Conservation (phyloP, 139 green algal genomes). For the Monoraphidium neglectum region DNA sequence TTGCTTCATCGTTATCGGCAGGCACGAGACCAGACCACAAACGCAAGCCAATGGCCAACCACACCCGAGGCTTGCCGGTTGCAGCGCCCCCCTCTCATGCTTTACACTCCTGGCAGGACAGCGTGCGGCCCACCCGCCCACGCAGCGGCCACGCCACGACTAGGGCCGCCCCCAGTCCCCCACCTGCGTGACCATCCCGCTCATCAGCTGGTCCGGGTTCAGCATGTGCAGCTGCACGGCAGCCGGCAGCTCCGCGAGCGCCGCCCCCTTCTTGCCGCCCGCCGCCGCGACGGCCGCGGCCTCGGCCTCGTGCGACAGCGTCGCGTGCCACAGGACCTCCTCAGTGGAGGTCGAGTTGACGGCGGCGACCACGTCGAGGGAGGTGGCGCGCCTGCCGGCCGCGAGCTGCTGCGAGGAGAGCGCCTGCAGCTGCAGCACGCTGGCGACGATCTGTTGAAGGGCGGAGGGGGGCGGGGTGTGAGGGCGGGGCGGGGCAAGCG, state of each 20-base stretch:
- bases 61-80: too few relatives aligned
- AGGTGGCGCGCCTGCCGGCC: background rate
- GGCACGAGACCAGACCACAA: too few relatives aligned
- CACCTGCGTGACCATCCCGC: constrained; percentile 42
- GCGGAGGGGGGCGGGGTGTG: too few relatives aligned
- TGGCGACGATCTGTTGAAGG: constrained; percentile 25
- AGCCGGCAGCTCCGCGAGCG: background rate
- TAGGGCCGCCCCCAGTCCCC: too few relatives aligned
- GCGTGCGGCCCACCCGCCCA: too few relatives aligned
- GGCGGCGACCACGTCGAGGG: constrained; percentile 9
- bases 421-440: constrained; percentile 40
- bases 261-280: background rate
- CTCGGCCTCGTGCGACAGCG: constrained; percentile 20
- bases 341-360: constrained; percentile 11
- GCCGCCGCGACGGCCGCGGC: constrained; percentile 9
- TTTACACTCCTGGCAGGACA: too few relatives aligned
- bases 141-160: too few relatives aligned
- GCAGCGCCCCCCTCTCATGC: too few relatives aligned
- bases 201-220: constrained; percentile 32
- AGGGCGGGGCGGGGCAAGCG: too few relatives aligned
- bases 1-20: too few relatives aligned
- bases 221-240: constrained; percentile 28
- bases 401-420: constrained; percentile 7
- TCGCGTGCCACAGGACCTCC: constrained; percentile 26
- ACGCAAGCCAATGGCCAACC: too few relatives aligned